Percentiles rank a stretch among this genome's conserved stretches.
Conservation (phyloP, 2,329 filamentous ascomycete genomes). For the Thyridium curvatum region DNA sequence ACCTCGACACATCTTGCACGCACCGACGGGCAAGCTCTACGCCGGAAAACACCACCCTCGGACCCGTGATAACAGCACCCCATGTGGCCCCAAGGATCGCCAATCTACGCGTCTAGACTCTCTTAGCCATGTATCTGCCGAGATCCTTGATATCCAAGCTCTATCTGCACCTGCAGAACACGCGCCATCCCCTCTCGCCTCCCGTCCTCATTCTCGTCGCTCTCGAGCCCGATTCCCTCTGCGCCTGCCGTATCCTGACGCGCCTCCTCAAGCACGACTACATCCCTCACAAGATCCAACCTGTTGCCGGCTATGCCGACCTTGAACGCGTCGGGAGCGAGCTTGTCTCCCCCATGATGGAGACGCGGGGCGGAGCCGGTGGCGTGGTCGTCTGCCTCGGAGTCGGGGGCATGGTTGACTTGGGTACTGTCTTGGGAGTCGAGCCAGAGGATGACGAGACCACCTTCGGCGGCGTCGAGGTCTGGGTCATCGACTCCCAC, state of each 20-base stretch:
- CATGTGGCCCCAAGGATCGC: constrained; percentile 23
- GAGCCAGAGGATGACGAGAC: constrained; percentile 58
- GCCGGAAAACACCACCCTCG: too few relatives aligned
- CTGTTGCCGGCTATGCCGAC: constrained; percentile 87
- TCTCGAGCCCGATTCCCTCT: constrained; percentile 91
- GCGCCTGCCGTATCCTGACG: constrained; percentile 90
- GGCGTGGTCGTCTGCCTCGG: constrained; percentile 90
- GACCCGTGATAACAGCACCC: constrained; percentile 5
- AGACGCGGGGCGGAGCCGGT: constrained; percentile 73
- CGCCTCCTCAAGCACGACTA: constrained; percentile 94
- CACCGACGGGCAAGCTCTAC: too few relatives aligned
- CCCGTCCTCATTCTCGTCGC: constrained; percentile 88
- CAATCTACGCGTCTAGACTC: constrained; percentile 22
- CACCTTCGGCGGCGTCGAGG: constrained; percentile 76
- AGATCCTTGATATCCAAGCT: constrained; percentile 83
- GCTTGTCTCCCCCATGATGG: constrained; percentile 80
- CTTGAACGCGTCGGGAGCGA: constrained; percentile 73
- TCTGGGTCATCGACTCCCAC: constrained; percentile 90
- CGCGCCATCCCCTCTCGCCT: constrained; percentile 82
- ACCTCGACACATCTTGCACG: too few relatives aligned
- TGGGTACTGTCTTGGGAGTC: constrained; percentile 73
- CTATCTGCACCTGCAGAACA: constrained; percentile 81
- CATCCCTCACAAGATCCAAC: constrained; percentile 95
- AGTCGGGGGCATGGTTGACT: constrained; percentile 84
- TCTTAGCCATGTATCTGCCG: constrained; percentile 78